A percentile compares a stretch with the other conserved stretches of the same genome.
These are phyloP conservation scores for Rhodotorula sp. DNA, from an alignment of 1,284 basidiomycete genomes.

Conservation along the genomic window DNA sequence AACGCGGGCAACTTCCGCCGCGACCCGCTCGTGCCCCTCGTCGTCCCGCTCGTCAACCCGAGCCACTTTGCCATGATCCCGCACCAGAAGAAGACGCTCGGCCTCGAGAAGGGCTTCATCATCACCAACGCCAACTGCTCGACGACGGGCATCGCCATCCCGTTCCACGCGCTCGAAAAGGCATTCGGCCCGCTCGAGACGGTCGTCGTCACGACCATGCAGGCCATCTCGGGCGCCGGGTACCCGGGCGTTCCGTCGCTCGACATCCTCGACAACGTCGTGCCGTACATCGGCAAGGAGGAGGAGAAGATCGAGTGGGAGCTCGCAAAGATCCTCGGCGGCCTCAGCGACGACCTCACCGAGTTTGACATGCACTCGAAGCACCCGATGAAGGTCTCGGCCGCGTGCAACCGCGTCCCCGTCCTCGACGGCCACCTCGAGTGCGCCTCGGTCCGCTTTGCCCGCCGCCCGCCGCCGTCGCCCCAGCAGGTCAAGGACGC, in stretches of 20 bases:
- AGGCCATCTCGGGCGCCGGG: constrained; percentile 94
- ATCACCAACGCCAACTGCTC: constrained; percentile 99
- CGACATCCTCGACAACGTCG: constrained; percentile 95
- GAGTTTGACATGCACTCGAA: constrained; percentile 80
- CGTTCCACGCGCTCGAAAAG: constrained; percentile 86
- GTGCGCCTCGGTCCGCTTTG: constrained; percentile 84
- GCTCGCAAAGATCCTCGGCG: constrained; percentile 93
- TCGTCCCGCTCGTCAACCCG: constrained; percentile 95
- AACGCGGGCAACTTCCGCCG: constrained; percentile 97
- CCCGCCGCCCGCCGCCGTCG: constrained; percentile 74
- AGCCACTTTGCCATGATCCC: constrained; percentile 80
- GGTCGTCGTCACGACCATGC: constrained; percentile 90
- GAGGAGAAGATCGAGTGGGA: constrained; percentile 99
- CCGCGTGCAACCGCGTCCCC: constrained; percentile 87
- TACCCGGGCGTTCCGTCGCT: constrained; percentile 91
- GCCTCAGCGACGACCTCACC: constrained; percentile 60
- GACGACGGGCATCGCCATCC: constrained; percentile 90
- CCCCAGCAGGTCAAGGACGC: constrained; percentile 85
- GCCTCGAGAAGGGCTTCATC: constrained; percentile 86
- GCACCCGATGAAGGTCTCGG: constrained; percentile 82
- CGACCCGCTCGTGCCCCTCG: constrained; percentile 91
- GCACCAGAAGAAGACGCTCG: constrained; percentile 74
- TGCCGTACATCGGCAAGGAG: constrained; percentile 84
- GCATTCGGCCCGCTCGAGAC: constrained; percentile 90
- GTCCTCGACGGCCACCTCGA: constrained; percentile 91